phyloP scores from a whole-genome alignment of 495 filamentous ascomycete species.

The Corynascus novoguineensis region DNA sequence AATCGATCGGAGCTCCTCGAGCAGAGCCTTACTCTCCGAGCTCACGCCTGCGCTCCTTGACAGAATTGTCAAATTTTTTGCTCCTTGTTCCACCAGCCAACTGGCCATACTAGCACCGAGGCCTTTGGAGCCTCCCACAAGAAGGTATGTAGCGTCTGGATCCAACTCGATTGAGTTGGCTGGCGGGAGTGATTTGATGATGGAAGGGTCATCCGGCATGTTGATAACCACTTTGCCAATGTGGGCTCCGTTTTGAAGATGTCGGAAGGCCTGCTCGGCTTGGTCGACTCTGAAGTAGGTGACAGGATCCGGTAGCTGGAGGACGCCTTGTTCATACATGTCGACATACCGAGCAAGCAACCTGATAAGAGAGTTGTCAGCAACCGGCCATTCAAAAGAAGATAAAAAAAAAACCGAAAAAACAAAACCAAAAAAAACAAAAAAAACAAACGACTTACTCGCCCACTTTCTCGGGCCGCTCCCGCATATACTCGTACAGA shows the following conservation, averaged over 20 bases:
- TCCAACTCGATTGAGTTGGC: slow-evolving; percentile 16
- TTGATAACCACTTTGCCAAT: slow-evolving; percentile 45
- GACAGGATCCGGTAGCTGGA: slow-evolving; percentile 29
- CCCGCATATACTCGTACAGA: slow-evolving; percentile 18
- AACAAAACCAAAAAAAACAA: neutral
- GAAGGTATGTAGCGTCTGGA: slow-evolving; percentile 45
- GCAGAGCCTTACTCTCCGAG: slow-evolving; percentile 5
- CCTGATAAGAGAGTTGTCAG: neutral
- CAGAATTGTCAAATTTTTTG: slow-evolving; percentile 22
- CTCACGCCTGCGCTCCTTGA: neutral
- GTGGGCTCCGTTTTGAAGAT: slow-evolving; percentile 35
- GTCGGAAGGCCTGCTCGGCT: slow-evolving; percentile 7
- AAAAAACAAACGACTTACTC: neutral
- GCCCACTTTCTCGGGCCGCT: neutral
- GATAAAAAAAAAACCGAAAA: neutral
- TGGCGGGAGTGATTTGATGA: neutral
- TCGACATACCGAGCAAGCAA: neutral
- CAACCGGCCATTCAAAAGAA: neutral
- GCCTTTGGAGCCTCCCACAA: slow-evolving; percentile 54
- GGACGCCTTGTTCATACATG: slow-evolving; percentile 23
- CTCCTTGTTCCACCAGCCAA: slow-evolving; percentile 52
- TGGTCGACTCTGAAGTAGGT: neutral
- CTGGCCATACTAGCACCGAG: slow-evolving; percentile 50
- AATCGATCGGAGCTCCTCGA: slow-evolving; percentile 11
- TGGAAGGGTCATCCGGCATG: slow-evolving; percentile 6